Evolutionary conservation across 2,329 filamentous ascomycete genomes (phyloP).

Genomic region (Gremmenia infestans): DNA sequence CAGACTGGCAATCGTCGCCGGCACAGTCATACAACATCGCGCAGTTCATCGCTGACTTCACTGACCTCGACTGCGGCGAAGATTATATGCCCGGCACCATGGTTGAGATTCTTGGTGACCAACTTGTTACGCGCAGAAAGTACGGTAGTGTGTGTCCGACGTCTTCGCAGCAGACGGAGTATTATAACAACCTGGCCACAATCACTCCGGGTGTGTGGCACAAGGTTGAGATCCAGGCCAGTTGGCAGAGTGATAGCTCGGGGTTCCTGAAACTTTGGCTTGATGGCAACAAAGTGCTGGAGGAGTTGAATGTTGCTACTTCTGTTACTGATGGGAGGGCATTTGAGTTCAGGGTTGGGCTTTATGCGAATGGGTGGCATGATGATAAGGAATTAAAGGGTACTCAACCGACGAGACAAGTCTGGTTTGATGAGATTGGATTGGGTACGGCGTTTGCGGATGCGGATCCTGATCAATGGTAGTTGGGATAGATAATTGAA

Average conservation of each 20-base stretch:
- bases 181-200: conserved; percentile 33
- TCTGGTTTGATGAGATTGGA: conserved; percentile 48
- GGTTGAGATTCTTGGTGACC: conserved; percentile 41
- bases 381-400: conserved; percentile 38
- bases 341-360: conserved; percentile 43
- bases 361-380: conserved; percentile 48
- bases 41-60: conserved; percentile 48
- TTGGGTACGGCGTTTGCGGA: conserved; percentile 38
- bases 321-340: conserved; percentile 39
- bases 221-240: conserved; percentile 40
- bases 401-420: conserved; percentile 38
- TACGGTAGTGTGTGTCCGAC: conserved; percentile 33
- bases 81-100: conserved; percentile 45
- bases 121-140: conserved; percentile 41
- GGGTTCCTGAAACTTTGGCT: conserved; percentile 45
- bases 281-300: conserved; percentile 41
- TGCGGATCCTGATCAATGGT: conserved; percentile 32
- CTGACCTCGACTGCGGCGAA: conserved; percentile 38
- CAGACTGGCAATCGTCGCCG: conserved; percentile 41
- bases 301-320: conserved; percentile 37
- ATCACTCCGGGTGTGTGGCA: conserved; percentile 43
- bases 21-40: conserved; percentile 43
- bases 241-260: conserved; percentile 40
- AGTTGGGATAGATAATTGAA: neutral
- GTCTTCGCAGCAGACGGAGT: conserved; percentile 28